These are phyloP conservation scores for Santalum album DNA, from an alignment of 164 flowering plant genomes.

Conservation along the genomic window DNA sequence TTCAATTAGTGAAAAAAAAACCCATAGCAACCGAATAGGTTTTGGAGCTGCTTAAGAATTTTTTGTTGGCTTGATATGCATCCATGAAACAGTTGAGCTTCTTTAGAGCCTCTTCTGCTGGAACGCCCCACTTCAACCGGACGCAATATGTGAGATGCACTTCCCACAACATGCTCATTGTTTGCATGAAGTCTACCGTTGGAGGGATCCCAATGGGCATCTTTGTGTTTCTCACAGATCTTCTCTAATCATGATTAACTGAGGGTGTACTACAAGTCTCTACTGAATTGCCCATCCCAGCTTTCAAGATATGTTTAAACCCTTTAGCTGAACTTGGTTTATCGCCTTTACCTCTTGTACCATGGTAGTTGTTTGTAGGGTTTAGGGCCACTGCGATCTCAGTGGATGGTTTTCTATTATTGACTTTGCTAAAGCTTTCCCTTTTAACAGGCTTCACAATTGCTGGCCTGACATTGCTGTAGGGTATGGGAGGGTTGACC, in stretches of 20 bases:
- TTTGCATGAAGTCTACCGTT: slow-evolving; percentile 22
- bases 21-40: slow-evolving; percentile 71
- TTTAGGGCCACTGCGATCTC: slow-evolving; percentile 19
- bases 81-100: slow-evolving; percentile 49
- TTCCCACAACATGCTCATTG: slow-evolving; percentile 36
- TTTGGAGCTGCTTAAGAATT: slow-evolving; percentile 72
- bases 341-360: slow-evolving; percentile 26
- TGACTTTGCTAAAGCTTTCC: slow-evolving; percentile 25
- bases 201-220: slow-evolving; percentile 22
- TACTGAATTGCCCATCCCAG: slow-evolving; percentile 20
- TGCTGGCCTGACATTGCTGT: slow-evolving; percentile 29
- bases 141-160: slow-evolving; percentile 39
- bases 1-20: slow-evolving; percentile 89
- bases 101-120: slow-evolving; percentile 67
- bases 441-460: slow-evolving; percentile 35
- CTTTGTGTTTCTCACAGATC: slow-evolving; percentile 24
- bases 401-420: slow-evolving; percentile 30
- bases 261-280: no score
- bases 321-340: slow-evolving; percentile 21
- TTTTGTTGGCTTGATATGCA: slow-evolving; percentile 93
- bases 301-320: slow-evolving; percentile 18
- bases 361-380: slow-evolving; percentile 15
- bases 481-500: slow-evolving; percentile 41
- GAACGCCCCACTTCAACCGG: slow-evolving; percentile 55
- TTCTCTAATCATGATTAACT: no score